Conservation (phyloP, 345 rosid genomes). For the Gossypium sturtianum region DNA sequence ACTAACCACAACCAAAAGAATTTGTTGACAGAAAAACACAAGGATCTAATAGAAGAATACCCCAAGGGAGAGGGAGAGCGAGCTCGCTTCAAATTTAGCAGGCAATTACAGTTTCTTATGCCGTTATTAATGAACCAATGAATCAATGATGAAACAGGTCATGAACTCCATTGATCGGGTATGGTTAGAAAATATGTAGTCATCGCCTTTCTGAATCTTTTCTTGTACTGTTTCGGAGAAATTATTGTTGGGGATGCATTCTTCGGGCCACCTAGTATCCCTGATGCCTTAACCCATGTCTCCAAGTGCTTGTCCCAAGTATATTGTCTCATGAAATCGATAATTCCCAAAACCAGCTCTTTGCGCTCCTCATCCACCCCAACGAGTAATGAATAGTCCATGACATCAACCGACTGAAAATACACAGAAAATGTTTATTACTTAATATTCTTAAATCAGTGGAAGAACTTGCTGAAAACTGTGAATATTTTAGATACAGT, state of each 20-base stretch:
- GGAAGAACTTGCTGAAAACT: neutral
- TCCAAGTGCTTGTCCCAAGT: slow-evolving; percentile 99
- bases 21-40: neutral
- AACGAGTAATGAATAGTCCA: slow-evolving; percentile 96
- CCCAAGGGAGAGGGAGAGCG: neutral
- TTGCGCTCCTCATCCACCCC: slow-evolving; percentile 86
- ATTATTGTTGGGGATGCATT: slow-evolving; percentile 80
- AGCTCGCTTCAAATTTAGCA: slow-evolving; percentile 10
- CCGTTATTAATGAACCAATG: slow-evolving; percentile 39
- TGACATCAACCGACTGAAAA: slow-evolving; percentile 70
- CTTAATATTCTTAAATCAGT: neutral
- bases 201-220: slow-evolving; percentile 92
- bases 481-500: neutral
- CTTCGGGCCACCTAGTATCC: slow-evolving; percentile 80
- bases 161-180: slow-evolving; percentile 89
- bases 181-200: slow-evolving; percentile 86
- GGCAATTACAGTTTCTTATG: slow-evolving; percentile 15
- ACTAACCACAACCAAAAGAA: slow-evolving; percentile 11
- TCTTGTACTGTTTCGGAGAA: slow-evolving; percentile 93
- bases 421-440: neutral
- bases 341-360: slow-evolving; percentile 90
- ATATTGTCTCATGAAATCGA: slow-evolving; percentile 96
- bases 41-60: neutral
- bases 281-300: slow-evolving; percentile 94
- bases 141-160: slow-evolving; percentile 19